Evolutionary conservation across 176 grass and related monocot species (phyloP), one percentile per base, ranked within the genome.

Genomic region (Pharus latifolius): DNA sequence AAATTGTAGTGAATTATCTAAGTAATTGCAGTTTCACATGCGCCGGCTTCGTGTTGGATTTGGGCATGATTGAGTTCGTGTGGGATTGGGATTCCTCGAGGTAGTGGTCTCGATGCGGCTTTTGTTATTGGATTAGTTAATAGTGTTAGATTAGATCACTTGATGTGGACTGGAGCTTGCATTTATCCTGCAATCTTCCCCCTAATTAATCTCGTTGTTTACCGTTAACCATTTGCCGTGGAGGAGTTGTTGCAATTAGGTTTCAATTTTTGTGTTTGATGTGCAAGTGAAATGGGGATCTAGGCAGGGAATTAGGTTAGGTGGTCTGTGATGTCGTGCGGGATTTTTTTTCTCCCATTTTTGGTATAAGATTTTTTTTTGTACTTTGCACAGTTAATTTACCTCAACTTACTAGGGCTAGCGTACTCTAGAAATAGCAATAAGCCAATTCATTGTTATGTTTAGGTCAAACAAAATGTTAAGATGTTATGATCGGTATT

Each of bases 41-140:
- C 34, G 66, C 15, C 27, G 10, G 68, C 8, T 27, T 27, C 2
- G 50, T 25, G 23, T 18, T 10, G 50, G 50, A 26, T 54, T 15
- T 3, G 1, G 23, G 10, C 3, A 1, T 17, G 55, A 56, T 42
- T 71, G 68, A 2, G 32, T 17, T 31, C 22, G 15, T 63, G n/a
- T 10, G 34, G 44, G 16, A 54, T 67, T 46, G 45, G 65, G 55
- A 72, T 82, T 62, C 24, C 24, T 62, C 68, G 54, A 69, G 17
- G 44, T 4, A 14, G 54, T 13, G 46, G 53, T 34, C 25, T 15
- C 19, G 34, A 75, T 69, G 63, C 27, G 37, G 26, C 25, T 17
- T 41, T n/a, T 3, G 42, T 35, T 31, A 11, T 40, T n/a, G n/a
- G n/a, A n/a, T n/a, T n/a, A n/a, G n/a, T n/a, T n/a, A n/a, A n/a